Evolutionary conservation across 345 rosid species (phyloP).

Genomic region (Triadica sebifera): DNA sequence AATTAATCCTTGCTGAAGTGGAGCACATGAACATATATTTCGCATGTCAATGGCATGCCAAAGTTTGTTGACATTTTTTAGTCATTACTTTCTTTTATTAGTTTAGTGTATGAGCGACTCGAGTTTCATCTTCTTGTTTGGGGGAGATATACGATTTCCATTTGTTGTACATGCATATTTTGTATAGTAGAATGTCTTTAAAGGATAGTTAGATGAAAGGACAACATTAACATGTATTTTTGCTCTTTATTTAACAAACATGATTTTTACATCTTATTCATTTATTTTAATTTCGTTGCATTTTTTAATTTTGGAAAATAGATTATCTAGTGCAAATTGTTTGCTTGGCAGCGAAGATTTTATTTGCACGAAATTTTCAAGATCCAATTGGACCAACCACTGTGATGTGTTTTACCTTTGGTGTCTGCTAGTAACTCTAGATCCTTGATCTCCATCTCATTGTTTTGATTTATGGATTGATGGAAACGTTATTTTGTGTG

Average conservation of each 20-base stretch:
- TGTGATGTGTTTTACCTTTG: neutral
- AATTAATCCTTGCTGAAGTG: too few relatives aligned
- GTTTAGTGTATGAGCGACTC: too few relatives aligned
- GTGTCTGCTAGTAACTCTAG: neutral
- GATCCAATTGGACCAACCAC: neutral
- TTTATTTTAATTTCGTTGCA: neutral
- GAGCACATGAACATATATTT: too few relatives aligned
- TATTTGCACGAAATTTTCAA: neutral
- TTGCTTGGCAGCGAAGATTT: too few relatives aligned
- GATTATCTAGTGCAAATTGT: too few relatives aligned
- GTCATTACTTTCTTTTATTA: neutral
- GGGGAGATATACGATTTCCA: too few relatives aligned
- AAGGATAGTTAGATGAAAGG: too few relatives aligned
- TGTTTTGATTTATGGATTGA: neutral
- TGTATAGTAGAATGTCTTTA: too few relatives aligned
- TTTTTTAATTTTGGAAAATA: neutral
- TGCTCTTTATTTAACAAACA: too few relatives aligned
- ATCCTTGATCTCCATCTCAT: neutral
- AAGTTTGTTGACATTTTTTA: neutral
- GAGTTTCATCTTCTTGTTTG: too few relatives aligned
- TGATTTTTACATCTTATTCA: neutral
- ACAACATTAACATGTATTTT: too few relatives aligned
- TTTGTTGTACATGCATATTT: too few relatives aligned
- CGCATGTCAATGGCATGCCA: neutral
- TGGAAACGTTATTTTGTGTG: conserved; percentile 11